phyloP scores from a whole-genome alignment of 306 rosid species.

The Malus asiatica region DNA sequence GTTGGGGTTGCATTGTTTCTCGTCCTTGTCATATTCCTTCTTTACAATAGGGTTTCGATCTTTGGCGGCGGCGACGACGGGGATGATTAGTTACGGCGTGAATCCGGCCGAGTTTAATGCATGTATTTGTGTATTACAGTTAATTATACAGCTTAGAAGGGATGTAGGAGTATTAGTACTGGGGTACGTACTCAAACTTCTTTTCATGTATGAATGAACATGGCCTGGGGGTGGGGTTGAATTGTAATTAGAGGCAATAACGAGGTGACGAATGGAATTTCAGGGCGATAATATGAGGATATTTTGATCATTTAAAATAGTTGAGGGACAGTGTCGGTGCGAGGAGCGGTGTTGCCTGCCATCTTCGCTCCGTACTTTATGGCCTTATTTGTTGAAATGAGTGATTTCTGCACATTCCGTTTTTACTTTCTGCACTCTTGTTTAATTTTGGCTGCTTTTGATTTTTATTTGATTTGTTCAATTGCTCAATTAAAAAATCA shows the following conservation, averaged over 20 bases:
- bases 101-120: neutral
- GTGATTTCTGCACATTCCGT: neutral
- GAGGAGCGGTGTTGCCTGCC: neutral
- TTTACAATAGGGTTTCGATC: constrained; percentile 61
- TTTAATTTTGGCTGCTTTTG: too few relatives aligned
- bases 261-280: neutral
- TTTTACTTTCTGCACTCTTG: too few relatives aligned
- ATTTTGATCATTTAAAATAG: neutral
- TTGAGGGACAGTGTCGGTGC: neutral
- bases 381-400: neutral
- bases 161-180: neutral
- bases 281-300: neutral
- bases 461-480: neutral
- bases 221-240: neutral
- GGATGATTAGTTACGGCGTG: neutral
- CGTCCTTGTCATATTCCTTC: constrained; percentile 50
- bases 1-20: constrained; percentile 80
- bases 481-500: too few relatives aligned
- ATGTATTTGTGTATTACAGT: neutral
- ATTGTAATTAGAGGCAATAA: constrained; percentile 13
- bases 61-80: constrained; percentile 67
- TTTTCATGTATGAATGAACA: neutral
- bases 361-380: neutral
- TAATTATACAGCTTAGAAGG: neutral
- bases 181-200: neutral